Base-by-base conservation (phyloP, 2,329 filamentous ascomycete species). In the Stemphylium vesicarium region DNA sequence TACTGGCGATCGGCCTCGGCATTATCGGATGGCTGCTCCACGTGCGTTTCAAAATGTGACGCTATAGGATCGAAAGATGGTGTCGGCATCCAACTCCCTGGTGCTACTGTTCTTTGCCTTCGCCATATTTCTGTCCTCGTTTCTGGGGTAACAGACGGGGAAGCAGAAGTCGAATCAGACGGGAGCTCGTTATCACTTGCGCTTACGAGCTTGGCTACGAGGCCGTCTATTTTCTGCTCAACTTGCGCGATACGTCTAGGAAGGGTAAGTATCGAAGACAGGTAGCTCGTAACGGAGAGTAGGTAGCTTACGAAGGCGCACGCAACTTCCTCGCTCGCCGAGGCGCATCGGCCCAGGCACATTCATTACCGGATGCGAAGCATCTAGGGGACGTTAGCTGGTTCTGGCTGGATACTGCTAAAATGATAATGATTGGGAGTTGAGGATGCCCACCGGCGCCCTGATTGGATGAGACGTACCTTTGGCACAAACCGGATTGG, bases 161-260 rank as follows among this genome's bases (percentile, higher is more conserved):
- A n/a, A n/a, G 16, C 42, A 26, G 20, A 13, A 13, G 41, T 32
- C 13, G 47, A 15, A 8, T 33, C 26, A 11, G 40, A 15, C 7
- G 42, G 22, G 8, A 16, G 18, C 12, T 39, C 47, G 16, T 54
- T 41, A 3, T 37, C 52, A 46, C 35, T 15, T 24, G 66, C 42
- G 22, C 63, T 64, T 8, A 65, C 61, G 42, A 75, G 64, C 24
- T 61, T 69, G 13, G 72, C 69, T 24, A 74, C 66, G 18, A 75
- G 63, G 6, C 71, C 68, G 59, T 75, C 71, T 18, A 75, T 69
- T 47, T 73, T 75, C 32, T 71, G 65, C 45, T 74, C 72, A 1
- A 75, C 71, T 54, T 74, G 71, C 12, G 68, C 64, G 9, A 75
- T 75, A 18, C 72, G 71, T 38, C 72, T 73, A 9, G 4, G 9